Conservation (phyloP, 257 asterid species). For the Lithospermum erythrorhizon region DNA sequence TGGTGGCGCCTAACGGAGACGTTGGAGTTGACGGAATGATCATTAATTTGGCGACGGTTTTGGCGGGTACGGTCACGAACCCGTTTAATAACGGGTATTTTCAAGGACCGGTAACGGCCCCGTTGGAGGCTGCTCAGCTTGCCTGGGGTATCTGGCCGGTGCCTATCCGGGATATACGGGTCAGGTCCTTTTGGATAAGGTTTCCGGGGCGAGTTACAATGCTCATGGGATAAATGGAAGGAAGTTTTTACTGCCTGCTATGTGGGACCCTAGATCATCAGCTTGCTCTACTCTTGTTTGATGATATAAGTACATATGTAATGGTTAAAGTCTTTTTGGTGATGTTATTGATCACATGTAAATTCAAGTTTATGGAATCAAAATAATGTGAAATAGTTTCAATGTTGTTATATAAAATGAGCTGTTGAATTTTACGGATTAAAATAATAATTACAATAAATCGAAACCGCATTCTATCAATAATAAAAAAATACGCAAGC, state of each 20-base stretch:
- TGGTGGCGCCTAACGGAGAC: no score
- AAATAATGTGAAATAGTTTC: no score
- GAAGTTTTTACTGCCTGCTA: slow-evolving; percentile 25
- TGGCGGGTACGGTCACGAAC: slow-evolving; percentile 28
- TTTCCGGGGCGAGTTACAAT: slow-evolving; percentile 28
- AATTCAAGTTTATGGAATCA: no score
- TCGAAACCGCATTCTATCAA: no score
- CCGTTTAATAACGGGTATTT: slow-evolving; percentile 26
- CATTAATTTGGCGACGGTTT: slow-evolving; percentile 23
- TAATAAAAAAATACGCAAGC: no score
- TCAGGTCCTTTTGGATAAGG: slow-evolving; percentile 15
- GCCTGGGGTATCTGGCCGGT: slow-evolving; percentile 32
- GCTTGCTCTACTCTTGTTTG: slow-evolving; percentile 13
- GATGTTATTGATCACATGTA: no score
- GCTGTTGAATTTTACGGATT: no score
- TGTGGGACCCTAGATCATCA: slow-evolving; percentile 19
- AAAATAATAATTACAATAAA: no score
- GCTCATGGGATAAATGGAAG: slow-evolving; percentile 26
- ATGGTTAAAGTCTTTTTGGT: no score
- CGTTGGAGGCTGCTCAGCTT: slow-evolving; percentile 31
- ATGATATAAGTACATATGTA: neutral
- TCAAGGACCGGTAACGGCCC: slow-evolving; percentile 26
- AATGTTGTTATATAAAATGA: no score
- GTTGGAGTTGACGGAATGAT: no score
- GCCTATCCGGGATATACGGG: slow-evolving; percentile 34